Percentiles rank a stretch among this genome's conserved stretches.
phyloP scores from a whole-genome alignment of 306 rosid species.

The Cicer judaicum region DNA sequence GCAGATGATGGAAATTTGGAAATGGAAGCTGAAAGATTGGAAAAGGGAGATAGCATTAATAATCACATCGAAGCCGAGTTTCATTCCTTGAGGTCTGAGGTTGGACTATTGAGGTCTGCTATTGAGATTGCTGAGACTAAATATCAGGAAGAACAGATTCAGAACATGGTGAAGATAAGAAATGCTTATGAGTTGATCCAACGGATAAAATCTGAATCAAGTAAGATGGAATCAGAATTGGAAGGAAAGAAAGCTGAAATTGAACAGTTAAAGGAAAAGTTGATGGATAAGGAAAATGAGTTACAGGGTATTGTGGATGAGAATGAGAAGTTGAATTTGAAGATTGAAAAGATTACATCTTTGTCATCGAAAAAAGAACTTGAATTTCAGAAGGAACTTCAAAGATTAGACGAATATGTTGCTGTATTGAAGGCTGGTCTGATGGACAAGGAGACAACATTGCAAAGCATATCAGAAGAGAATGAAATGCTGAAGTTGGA shows the following conservation, averaged over 20 bases:
- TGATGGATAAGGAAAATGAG: conserved; percentile 93
- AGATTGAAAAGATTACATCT: conserved; percentile 50
- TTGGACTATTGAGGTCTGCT: conserved; percentile 56
- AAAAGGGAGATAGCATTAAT: conserved; percentile 28
- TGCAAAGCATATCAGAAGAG: conserved; percentile 74
- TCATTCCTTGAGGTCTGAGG: conserved; percentile 59
- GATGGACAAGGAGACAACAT: conserved; percentile 80
- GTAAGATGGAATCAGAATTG: conserved; percentile 56
- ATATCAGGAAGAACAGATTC: conserved; percentile 75
- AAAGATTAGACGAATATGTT: conserved; percentile 57
- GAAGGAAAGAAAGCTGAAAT: conserved; percentile 55
- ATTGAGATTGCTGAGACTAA: conserved; percentile 74
- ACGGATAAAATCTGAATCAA: conserved; percentile 59
- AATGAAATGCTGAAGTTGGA: conserved; percentile 71
- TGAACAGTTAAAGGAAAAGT: conserved; percentile 72
- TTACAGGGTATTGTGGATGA: conserved; percentile 78
- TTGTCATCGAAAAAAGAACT: conserved; percentile 57
- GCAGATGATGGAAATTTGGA: conserved; percentile 29
- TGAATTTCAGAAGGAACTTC: conserved; percentile 59
- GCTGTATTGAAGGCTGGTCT: conserved; percentile 62
- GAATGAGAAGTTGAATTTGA: conserved; percentile 70
- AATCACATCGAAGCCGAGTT: conserved; percentile 54
- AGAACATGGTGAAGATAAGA: conserved; percentile 61
- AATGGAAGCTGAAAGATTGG: conserved; percentile 39
- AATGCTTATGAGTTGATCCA: conserved; percentile 73